Conservation (phyloP, 2,329 filamentous ascomycete genomes). For the Paecilomyces sp. region DNA sequence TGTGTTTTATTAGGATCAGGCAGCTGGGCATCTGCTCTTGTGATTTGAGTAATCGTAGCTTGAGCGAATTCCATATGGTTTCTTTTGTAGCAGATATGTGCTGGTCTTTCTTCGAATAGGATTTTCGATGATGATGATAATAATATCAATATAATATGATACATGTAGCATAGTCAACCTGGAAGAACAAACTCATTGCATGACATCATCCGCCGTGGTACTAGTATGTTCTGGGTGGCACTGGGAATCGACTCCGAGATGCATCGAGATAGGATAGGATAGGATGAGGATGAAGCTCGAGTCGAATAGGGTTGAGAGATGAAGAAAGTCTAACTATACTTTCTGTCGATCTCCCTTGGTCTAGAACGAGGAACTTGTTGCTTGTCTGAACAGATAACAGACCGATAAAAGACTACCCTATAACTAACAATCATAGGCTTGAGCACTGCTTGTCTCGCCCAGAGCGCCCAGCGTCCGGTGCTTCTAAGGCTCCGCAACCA, state of each 20-base stretch:
- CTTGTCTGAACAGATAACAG: too few species aligned
- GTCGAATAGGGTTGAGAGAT: background rate
- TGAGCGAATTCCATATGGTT: background rate
- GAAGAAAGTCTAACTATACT: background rate
- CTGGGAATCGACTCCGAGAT: background rate
- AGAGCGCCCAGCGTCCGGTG: background rate
- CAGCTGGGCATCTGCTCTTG: background rate
- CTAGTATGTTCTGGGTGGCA: background rate
- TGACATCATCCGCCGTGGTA: background rate
- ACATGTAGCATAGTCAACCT: background rate
- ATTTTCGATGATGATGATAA: too few species aligned
- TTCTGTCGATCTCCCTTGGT: background rate
- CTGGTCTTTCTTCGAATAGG: too few species aligned
- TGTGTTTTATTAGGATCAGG: background rate
- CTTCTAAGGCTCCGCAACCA: conserved; percentile 11
- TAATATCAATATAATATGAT: too few species aligned
- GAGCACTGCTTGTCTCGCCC: background rate
- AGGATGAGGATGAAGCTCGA: background rate
- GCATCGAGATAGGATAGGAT: background rate
- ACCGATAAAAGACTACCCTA: too few species aligned
- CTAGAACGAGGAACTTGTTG: background rate
- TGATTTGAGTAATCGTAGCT: background rate
- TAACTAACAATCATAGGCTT: background rate
- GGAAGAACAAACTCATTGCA: background rate
- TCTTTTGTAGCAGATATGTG: background rate